Conservation (phyloP, 129 eudicot species). For the Flaveria sonorensis region DNA sequence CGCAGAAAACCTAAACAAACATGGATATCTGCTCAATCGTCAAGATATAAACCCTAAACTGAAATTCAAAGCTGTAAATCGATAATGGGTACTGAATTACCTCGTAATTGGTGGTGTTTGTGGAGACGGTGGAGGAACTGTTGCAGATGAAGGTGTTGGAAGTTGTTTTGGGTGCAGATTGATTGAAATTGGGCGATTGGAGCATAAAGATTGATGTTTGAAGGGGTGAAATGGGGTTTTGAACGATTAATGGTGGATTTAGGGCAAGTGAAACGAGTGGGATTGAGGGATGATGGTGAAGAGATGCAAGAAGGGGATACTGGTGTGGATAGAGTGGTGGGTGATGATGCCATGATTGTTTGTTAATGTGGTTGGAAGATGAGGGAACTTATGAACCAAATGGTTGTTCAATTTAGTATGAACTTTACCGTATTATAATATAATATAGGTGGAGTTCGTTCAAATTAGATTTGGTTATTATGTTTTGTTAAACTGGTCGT, state of each 20-base stretch:
- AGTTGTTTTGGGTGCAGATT: constrained; percentile 27
- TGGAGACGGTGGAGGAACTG: constrained; percentile 49
- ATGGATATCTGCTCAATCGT: background rate
- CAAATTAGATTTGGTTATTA: too few relatives aligned
- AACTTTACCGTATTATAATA: too few relatives aligned
- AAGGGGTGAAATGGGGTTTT: constrained; percentile 24
- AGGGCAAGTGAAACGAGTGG: constrained; percentile 19
- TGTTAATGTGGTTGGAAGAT: constrained; percentile 28
- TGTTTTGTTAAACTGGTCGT: too few relatives aligned
- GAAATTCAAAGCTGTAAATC: background rate
- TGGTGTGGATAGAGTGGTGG: constrained; percentile 12
- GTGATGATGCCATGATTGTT: constrained; percentile 16
- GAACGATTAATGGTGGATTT: constrained; percentile 26
- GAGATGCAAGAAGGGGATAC: constrained; percentile 29
- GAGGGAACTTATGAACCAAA: constrained; percentile 11
- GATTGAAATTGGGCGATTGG: constrained; percentile 27
- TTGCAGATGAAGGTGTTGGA: constrained; percentile 40
- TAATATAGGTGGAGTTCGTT: too few relatives aligned
- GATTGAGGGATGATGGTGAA: constrained; percentile 35
- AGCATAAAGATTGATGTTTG: constrained; percentile 27
- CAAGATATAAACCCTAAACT: background rate
- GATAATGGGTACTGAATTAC: constrained; percentile 33
- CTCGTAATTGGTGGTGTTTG: constrained; percentile 71
- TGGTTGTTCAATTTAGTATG: too few relatives aligned
- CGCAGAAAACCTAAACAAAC: background rate